Evolutionary conservation across 108 stramenopile species (phyloP).

Genomic region (Nannochloropsis gaditana): DNA sequence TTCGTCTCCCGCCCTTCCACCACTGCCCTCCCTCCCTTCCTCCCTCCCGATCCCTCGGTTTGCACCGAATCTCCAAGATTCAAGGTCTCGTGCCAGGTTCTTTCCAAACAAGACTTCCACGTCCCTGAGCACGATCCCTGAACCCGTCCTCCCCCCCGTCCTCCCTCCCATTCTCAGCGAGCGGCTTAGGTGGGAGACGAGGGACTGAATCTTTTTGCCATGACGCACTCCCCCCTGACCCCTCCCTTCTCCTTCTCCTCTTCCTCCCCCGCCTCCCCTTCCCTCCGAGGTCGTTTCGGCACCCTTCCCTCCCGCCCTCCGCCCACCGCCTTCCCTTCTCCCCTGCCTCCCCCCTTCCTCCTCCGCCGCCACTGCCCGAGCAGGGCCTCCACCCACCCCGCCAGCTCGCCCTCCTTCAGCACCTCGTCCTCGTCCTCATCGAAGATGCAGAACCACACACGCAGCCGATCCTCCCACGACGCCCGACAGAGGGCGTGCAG

Average conservation of each 20-base stretch:
- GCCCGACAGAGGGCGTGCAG: neutral
- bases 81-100: no score
- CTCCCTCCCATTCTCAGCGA: neutral
- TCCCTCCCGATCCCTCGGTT: no score
- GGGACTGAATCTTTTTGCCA: no score
- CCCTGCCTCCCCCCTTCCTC: neutral
- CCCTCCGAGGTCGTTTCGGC: neutral
- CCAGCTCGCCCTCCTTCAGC: neutral
- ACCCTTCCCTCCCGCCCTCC: neutral
- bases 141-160: neutral
- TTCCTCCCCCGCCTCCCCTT: neutral
- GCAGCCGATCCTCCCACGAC: neutral
- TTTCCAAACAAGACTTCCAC: no score
- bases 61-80: no score
- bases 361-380: neutral
- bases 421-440: neutral
- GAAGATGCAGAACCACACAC: neutral
- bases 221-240: no score
- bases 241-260: neutral
- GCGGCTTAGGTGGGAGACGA: neutral
- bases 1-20: no score
- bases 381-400: constrained; percentile 1
- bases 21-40: neutral
- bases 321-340: neutral
- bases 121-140: no score